Evolutionary conservation across 2,329 filamentous ascomycete genomes (phyloP).

Genomic region (Fusarium nisikadoi): DNA sequence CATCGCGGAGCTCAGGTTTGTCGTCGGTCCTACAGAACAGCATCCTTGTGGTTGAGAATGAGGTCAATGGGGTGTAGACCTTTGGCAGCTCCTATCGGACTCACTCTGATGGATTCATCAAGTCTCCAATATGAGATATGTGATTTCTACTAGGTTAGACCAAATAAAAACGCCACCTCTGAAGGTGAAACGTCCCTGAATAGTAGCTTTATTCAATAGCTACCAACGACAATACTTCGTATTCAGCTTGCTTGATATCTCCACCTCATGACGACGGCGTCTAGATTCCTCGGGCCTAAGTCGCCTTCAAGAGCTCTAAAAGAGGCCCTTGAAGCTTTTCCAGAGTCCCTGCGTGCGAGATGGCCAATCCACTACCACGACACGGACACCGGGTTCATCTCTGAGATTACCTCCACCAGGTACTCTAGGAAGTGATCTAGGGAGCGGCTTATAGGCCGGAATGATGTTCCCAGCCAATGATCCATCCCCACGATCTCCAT

Average conservation of each 20-base stretch:
- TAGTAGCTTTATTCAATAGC: background rate
- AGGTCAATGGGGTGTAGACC: too few relatives aligned
- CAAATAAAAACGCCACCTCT: background rate
- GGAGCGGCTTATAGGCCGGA: conserved; percentile 1
- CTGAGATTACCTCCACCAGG: background rate
- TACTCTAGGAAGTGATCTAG: conserved; percentile 2
- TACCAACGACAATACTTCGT: background rate
- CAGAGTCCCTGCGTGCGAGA: background rate
- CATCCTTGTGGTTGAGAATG: rapidly evolving
- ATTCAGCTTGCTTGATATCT: background rate
- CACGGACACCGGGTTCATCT: background rate
- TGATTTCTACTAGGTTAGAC: background rate
- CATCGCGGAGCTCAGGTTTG: background rate
- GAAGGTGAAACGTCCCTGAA: background rate
- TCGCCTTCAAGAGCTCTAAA: background rate
- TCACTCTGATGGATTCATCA: background rate
- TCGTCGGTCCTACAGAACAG: background rate
- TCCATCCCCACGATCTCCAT: background rate
- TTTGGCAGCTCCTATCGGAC: background rate
- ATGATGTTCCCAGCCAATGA: background rate
- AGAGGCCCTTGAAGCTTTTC: background rate
- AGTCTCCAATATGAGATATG: rapidly evolving
- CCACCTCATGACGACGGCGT: rapidly evolving
- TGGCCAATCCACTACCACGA: background rate
- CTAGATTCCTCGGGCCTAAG: background rate